Percentiles rank a stretch among this genome's conserved stretches.
These are phyloP conservation scores for Shiraia bambusicola DNA, from an alignment of 2,329 filamentous ascomycete species.

Conservation along the genomic window DNA sequence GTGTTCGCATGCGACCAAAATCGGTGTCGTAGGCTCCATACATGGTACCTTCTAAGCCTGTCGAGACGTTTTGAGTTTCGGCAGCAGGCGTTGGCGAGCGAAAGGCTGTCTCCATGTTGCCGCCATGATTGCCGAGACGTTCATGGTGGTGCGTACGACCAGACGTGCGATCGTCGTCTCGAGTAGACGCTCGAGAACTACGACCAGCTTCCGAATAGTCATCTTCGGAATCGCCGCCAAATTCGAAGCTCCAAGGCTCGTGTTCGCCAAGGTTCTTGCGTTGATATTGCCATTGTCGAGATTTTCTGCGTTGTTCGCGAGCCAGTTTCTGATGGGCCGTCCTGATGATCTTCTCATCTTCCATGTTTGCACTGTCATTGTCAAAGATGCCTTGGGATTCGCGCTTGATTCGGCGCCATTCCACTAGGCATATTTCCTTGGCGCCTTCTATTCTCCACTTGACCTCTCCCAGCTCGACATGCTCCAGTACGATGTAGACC, in stretches of 20 bases:
- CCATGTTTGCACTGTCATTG: constrained; percentile 45
- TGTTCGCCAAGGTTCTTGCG: constrained; percentile 47
- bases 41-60: constrained; percentile 75
- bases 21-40: constrained; percentile 69
- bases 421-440: constrained; percentile 77
- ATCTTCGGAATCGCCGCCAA: constrained; percentile 64
- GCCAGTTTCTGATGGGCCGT: constrained; percentile 45
- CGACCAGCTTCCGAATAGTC: constrained; percentile 44
- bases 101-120: constrained; percentile 41
- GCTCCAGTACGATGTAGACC: constrained; percentile 96
- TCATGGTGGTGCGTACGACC: constrained; percentile 24
- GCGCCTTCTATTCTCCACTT: constrained; percentile 89
- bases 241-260: constrained; percentile 82
- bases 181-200: constrained; percentile 28
- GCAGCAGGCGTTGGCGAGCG: constrained; percentile 27
- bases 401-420: constrained; percentile 76
- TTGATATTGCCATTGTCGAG: constrained; percentile 40
- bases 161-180: constrained; percentile 19
- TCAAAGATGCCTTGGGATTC: constrained; percentile 58
- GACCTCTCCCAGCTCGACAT: constrained; percentile 91
- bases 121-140: constrained; percentile 24
- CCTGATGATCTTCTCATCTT: constrained; percentile 48
- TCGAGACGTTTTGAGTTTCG: constrained; percentile 22
- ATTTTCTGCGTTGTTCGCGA: constrained; percentile 44
- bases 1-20: constrained; percentile 65